These are phyloP conservation scores for Mycena alexandri DNA, from an alignment of 768 basidiomycete genomes.

Conservation along the genomic window DNA sequence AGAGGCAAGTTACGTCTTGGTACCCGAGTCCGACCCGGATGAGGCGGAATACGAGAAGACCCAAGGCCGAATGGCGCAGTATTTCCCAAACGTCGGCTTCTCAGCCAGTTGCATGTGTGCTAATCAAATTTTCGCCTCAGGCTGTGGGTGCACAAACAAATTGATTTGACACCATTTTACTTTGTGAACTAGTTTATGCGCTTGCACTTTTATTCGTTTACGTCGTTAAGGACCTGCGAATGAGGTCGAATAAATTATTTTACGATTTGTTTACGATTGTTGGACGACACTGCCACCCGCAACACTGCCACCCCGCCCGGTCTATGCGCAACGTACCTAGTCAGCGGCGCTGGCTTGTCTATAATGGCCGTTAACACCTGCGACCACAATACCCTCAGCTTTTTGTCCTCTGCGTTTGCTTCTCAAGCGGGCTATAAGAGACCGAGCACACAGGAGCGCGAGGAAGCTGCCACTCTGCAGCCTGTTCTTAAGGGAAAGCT, in stretches of 20 bases:
- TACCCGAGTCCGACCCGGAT: too few relatives aligned
- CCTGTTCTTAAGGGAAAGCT: constrained; percentile 14
- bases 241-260: constrained; percentile 26
- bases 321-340: background rate
- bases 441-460: constrained; percentile 31
- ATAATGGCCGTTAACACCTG: constrained; percentile 18
- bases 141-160: constrained; percentile 80
- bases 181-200: constrained; percentile 36
- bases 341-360: background rate
- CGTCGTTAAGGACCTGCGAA: background rate
- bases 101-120: too few relatives aligned
- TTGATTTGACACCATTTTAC: constrained; percentile 47
- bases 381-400: constrained; percentile 32
- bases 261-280: background rate
- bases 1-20: too few relatives aligned
- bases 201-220: constrained; percentile 16
- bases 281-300: background rate
- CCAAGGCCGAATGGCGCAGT: too few relatives aligned
- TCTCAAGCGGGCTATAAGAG: constrained; percentile 26
- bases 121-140: constrained; percentile 46
- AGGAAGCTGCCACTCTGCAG: constrained; percentile 30
- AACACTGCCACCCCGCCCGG: too few relatives aligned
- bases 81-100: too few relatives aligned
- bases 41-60: too few relatives aligned
- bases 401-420: constrained; percentile 28